These are phyloP conservation scores for Chenopodium suecicum DNA, from an alignment of 148 eudicot genomes.

Conservation along the genomic window DNA sequence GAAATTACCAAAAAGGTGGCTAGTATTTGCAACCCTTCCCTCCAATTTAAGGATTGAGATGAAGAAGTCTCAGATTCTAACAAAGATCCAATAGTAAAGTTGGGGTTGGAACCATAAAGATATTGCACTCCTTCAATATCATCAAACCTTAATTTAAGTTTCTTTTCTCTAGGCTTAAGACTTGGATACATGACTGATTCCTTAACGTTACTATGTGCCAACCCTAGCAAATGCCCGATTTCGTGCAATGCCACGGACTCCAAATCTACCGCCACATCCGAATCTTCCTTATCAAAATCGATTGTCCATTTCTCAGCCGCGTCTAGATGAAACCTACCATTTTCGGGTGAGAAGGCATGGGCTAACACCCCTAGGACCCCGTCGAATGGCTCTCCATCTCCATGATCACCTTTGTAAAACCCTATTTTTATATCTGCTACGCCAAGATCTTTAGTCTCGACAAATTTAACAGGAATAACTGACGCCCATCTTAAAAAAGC, in stretches of 20 bases:
- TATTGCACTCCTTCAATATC: slow-evolving; percentile 72
- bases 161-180: slow-evolving; percentile 65
- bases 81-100: slow-evolving; percentile 45
- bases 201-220: slow-evolving; percentile 52
- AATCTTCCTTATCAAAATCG: slow-evolving; percentile 43
- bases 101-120: slow-evolving; percentile 80
- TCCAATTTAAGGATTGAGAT: slow-evolving; percentile 16
- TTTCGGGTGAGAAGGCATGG: slow-evolving; percentile 83
- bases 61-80: slow-evolving; percentile 59
- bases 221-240: slow-evolving; percentile 75
- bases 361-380: slow-evolving; percentile 82
- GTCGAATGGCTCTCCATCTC: slow-evolving; percentile 85
- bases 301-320: slow-evolving; percentile 79
- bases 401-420: slow-evolving; percentile 68
- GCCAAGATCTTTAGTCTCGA: slow-evolving; percentile 38
- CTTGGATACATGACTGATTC: slow-evolving; percentile 82
- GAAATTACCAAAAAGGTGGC: slow-evolving; percentile 7
- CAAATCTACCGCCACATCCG: slow-evolving; percentile 65
- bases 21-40: neutral
- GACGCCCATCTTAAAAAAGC: slow-evolving; percentile 64
- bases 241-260: slow-evolving; percentile 86
- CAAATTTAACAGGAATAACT: slow-evolving; percentile 61
- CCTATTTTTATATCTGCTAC: slow-evolving; percentile 66
- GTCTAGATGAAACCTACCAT: slow-evolving; percentile 76
- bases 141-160: slow-evolving; percentile 50